These are phyloP conservation scores for Claviceps cyperi DNA, from an alignment of 2,329 filamentous ascomycete species.

Conservation along the genomic window DNA sequence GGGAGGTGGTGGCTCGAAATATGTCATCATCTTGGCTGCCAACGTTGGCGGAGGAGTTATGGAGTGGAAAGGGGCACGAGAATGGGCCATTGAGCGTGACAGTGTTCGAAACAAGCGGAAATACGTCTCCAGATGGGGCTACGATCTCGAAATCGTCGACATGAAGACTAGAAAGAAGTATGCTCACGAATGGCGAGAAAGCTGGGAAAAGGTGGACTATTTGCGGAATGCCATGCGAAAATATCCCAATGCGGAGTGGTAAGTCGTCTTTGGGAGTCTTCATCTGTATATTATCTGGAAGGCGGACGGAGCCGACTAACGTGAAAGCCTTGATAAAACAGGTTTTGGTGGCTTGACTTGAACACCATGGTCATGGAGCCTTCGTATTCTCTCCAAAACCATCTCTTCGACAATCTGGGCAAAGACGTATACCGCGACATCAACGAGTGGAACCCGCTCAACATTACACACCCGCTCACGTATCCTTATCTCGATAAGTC, in stretches of 20 bases:
- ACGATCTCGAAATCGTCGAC: constrained; percentile 90
- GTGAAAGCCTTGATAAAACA: constrained; percentile 29
- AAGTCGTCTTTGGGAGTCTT: constrained; percentile 18
- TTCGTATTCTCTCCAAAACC: constrained; percentile 71
- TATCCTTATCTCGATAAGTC: constrained; percentile 62
- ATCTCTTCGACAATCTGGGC: constrained; percentile 72
- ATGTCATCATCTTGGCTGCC: constrained; percentile 82
- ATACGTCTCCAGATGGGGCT: constrained; percentile 80
- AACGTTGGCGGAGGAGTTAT: constrained; percentile 95
- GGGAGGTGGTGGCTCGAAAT: constrained; percentile 77
- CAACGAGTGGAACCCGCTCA: constrained; percentile 88
- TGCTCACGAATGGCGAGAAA: constrained; percentile 96
- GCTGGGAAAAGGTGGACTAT: constrained; percentile 97
- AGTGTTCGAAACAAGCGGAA: constrained; percentile 90
- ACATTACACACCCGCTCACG: constrained; percentile 72
- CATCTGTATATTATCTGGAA: not conserved
- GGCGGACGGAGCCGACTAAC: not conserved
- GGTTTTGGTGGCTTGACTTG: constrained; percentile 98
- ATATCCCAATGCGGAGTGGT: constrained; percentile 95
- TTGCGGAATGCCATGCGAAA: constrained; percentile 79
- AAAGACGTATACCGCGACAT: constrained; percentile 82
- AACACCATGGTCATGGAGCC: constrained; percentile 98
- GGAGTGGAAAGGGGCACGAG: constrained; percentile 94
- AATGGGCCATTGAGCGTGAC: constrained; percentile 97
- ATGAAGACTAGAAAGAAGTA: constrained; percentile 99